Evolutionary conservation across 495 filamentous ascomycete species (phyloP).

Genomic region (Apodospora peruviana): DNA sequence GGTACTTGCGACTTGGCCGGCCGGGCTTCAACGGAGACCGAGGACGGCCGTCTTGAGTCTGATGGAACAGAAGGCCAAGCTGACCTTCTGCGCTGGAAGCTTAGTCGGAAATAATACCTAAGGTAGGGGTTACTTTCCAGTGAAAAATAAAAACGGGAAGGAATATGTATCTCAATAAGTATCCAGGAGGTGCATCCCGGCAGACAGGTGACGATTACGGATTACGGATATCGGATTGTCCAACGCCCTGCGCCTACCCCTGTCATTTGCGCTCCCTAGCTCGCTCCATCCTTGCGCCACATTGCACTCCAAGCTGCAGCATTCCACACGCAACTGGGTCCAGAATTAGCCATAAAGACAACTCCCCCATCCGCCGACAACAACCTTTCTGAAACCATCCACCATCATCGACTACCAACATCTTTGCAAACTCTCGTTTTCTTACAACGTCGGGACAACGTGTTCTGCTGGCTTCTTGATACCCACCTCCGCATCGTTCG

Average conservation of each 20-base stretch:
- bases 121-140: too few species aligned
- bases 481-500: conserved; percentile 2
- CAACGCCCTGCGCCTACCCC: conserved; percentile 1
- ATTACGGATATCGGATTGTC: not conserved
- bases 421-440: conserved; percentile 8
- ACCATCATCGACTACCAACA: conserved; percentile 1
- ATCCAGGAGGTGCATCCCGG: not conserved
- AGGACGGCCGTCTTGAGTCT: too few species aligned
- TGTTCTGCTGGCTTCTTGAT: not conserved
- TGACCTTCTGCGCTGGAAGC: too few species aligned
- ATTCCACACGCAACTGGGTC: conserved; percentile 8
- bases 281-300: conserved; percentile 4
- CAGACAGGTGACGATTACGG: not conserved
- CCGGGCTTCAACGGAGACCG: too few species aligned
- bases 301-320: conserved; percentile 6
- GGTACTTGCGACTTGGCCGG: too few species aligned
- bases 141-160: too few species aligned
- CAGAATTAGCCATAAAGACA: conserved; percentile 13
- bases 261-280: not conserved
- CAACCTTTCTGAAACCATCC: conserved; percentile 1
- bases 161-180: too few species aligned
- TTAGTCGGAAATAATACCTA: too few species aligned
- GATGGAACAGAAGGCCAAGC: too few species aligned
- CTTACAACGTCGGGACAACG: not conserved
- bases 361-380: conserved; percentile 6